Evolutionary conservation across 2,329 filamentous ascomycete genomes (phyloP), one percentile per base, ranked within the genome.

Genomic region (Diaporthe citriasiana): DNA sequence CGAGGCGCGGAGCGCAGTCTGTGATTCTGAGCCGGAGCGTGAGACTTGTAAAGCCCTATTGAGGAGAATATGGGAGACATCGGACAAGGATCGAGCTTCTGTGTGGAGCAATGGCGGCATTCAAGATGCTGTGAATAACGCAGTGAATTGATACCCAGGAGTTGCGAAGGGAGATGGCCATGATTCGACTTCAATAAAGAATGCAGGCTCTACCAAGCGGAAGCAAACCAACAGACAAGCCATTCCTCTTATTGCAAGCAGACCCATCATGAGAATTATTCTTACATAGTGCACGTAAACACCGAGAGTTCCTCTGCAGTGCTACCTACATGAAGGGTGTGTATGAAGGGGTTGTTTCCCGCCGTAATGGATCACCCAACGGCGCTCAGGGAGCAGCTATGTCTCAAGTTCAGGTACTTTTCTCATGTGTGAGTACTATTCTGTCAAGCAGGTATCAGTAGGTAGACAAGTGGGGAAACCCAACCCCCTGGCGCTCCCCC

Each of bases 71-170:
- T 89, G 90, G 84, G 87, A 91, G 74, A 92, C 89, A 4, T 93
- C 91, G 79, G 92, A 95, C 79, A 87, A 87, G 75, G 87, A 89
- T n/a, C 90, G 91, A 77, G 88, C 95, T 13, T 83, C 84, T 73
- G 85, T 83, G 33, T 97, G 94, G 94, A 93, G 92, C 78, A 87
- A 87, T 77, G 84, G 87, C 0, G 86, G 87, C 50, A 76, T 84
- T 40, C 19, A 51, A 40, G 68, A 76, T 56, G 35, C 75, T 3
- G 35, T 76, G 17, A 38, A 66, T 35, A 60, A 45, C 27, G 27
- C 33, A 47, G 59, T 45, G 15, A 13, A 45, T 38, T 63, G 40
- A 60, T 13, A 15, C 6, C 5, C 9, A 12, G 1, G 22, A 60
- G 38, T n/a, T 19, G 38, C 6, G 9, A 42, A 27, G 9, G 7